Percentiles rank a stretch among this genome's conserved stretches.
phyloP scores from a whole-genome alignment of 2,329 filamentous ascomycete species.

The Cytospora chrysosperma region DNA sequence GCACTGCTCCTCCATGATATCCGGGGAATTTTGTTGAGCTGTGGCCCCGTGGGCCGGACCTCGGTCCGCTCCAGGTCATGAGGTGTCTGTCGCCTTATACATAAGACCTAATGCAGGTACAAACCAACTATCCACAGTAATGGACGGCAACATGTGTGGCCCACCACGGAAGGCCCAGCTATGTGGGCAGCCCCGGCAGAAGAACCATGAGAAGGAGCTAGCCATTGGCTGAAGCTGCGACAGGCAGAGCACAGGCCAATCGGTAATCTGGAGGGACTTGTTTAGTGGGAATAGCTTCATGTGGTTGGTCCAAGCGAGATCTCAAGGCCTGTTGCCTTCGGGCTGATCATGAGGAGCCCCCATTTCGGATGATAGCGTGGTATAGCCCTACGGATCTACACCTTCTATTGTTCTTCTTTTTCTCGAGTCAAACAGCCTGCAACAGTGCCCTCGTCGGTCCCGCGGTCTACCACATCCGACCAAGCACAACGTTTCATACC shows the following conservation, averaged over 20 bases:
- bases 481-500: not conserved
- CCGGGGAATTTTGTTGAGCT: too few relatives aligned
- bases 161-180: not conserved
- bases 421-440: slow-evolving; percentile 21
- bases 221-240: slow-evolving; percentile 12
- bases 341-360: not conserved
- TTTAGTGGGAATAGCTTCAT: not conserved
- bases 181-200: not conserved
- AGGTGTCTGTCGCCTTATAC: too few relatives aligned
- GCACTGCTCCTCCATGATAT: too few relatives aligned
- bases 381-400: slow-evolving; percentile 9
- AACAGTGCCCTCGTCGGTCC: slow-evolving; percentile 2
- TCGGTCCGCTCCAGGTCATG: not conserved
- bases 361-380: slow-evolving; percentile 20
- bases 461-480: not conserved
- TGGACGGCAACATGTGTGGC: not conserved
- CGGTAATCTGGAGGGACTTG: not conserved
- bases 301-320: slow-evolving; percentile 16
- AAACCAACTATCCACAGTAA: not conserved
- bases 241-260: not conserved
- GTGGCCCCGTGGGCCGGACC: not conserved
- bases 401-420: too few relatives aligned
- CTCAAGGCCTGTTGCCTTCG: slow-evolving; percentile 9
- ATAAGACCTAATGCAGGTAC: not conserved
- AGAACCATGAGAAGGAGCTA: not conserved